phyloP scores from a whole-genome alignment of 1,284 basidiomycete species.

The Inonotus hispidus region DNA sequence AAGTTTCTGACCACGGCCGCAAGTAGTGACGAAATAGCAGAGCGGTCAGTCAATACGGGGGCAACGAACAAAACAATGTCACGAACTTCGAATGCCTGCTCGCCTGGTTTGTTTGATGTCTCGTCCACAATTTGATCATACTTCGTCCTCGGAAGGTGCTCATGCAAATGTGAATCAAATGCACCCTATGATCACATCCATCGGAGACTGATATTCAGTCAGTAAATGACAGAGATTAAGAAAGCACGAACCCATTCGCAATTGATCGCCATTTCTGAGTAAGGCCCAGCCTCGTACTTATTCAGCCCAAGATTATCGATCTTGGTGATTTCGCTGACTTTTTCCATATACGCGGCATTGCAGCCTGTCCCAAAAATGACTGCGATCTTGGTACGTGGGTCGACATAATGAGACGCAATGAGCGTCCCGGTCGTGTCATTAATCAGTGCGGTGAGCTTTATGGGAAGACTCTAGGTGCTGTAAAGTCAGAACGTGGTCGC shows the following conservation, averaged over 20 bases:
- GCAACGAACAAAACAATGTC: background rate
- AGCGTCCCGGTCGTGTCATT: constrained; percentile 98
- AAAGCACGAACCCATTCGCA: constrained; percentile 81
- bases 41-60: background rate
- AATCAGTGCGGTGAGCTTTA: constrained; percentile 80
- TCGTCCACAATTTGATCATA: constrained; percentile 94
- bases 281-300: constrained; percentile 23
- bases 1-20: constrained; percentile 68
- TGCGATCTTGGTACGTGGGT: constrained; percentile 85
- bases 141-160: constrained; percentile 90
- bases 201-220: background rate
- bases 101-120: constrained; percentile 91
- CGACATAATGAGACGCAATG: constrained; percentile 95
- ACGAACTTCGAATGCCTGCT: constrained; percentile 83
- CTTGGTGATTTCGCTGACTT: constrained; percentile 72
- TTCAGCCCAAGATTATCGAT: constrained; percentile 73
- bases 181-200: constrained; percentile 63
- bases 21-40: background rate
- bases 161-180: constrained; percentile 94
- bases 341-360: constrained; percentile 97
- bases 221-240: background rate
- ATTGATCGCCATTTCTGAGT: constrained; percentile 90
- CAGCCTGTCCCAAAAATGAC: constrained; percentile 98
- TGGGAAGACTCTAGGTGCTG: constrained; percentile 54
- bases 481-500: constrained; percentile 8